A percentile compares a stretch with the other conserved stretches of the same genome.
Conservation (phyloP, 2,329 filamentous ascomycete species). For the Colletotrichum noveboracense region DNA sequence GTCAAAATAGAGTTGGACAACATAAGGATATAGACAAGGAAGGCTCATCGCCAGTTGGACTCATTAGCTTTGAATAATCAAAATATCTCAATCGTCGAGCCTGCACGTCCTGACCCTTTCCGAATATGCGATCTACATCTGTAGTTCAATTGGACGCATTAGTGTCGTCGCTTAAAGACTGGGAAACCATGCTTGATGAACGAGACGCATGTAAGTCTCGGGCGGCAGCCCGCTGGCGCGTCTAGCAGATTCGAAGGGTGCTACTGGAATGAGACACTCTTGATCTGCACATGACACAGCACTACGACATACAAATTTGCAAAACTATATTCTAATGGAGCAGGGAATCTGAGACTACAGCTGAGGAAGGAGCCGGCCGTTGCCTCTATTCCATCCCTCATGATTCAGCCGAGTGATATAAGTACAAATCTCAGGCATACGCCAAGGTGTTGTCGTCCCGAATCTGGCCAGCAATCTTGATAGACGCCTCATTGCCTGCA, state of each 20-base stretch:
- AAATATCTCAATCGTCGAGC: background rate
- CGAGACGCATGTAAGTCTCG: background rate
- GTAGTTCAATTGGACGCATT: rapidly evolving
- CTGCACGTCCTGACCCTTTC: background rate
- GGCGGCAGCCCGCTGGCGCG: background rate
- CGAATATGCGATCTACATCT: background rate
- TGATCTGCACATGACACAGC: background rate
- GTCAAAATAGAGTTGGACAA: background rate
- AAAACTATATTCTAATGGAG: background rate
- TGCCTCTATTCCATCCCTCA: background rate
- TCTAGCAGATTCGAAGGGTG: background rate
- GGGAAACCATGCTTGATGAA: background rate
- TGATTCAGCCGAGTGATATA: background rate
- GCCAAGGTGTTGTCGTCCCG: constrained; percentile 76
- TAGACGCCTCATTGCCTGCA: constrained; percentile 65
- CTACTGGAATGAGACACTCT: background rate
- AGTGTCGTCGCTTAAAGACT: background rate
- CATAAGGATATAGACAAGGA: background rate
- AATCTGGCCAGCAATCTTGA: constrained; percentile 70
- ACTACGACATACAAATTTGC: background rate
- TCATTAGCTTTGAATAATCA: background rate
- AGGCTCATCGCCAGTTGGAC: background rate
- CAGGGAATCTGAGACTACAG: background rate
- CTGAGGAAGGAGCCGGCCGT: background rate
- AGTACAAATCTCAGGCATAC: constrained; percentile 41